Base-by-base conservation (phyloP, 148 eudicot genomes). In the Vaccinium myrtillus region DNA sequence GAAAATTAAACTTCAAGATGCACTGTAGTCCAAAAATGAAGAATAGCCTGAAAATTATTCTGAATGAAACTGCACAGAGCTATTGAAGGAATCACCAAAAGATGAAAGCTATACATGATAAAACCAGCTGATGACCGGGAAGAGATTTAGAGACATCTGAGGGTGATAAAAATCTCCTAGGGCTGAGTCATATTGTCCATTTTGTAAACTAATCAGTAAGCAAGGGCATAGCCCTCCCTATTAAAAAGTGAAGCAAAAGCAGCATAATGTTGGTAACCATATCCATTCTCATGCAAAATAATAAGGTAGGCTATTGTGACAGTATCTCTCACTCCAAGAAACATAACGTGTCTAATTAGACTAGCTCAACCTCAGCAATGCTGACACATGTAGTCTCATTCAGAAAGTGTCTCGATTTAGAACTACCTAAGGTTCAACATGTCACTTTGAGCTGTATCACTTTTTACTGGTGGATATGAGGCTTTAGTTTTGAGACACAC, bases 1-100 rank as follows among this genome's bases (percentile, higher is more conserved):
- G n/a, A 51, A 46, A 78, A 53, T 54, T 78, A 54, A 51, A 58
- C 81, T 78, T 78, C 65, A 78, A 13, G 81, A 32, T 78, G 46
- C 27, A 23, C 32, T 9, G 2, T 53, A 53, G 74, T 69, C 23
- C n/a, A 69, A 11, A 69, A 2, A 2, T 58, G 30, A 59, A 79
- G 18, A 30, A 16, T 19, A 16, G 82, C 70, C 43, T 10, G 15
- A 79, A 80, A 55, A 27, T 27, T 4, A 54, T 79, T 56, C 18
- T 1, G 21, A 13, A 39, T 63, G 14, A 81, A 63, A 43, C 39
- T 21, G 12, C n/a, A 21, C 15, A 61, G 63, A 39, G 74, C 71
- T 39, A 49, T 46, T 61, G 21, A 65, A n/a, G 39, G 23, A 43
- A 43, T 43, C 36, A 81, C 43, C 39, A 9, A 49, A 49, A 67